Evolutionary conservation across 2,329 filamentous ascomycete genomes (phyloP).

Genomic region (Aurifilum marmelostoma): DNA sequence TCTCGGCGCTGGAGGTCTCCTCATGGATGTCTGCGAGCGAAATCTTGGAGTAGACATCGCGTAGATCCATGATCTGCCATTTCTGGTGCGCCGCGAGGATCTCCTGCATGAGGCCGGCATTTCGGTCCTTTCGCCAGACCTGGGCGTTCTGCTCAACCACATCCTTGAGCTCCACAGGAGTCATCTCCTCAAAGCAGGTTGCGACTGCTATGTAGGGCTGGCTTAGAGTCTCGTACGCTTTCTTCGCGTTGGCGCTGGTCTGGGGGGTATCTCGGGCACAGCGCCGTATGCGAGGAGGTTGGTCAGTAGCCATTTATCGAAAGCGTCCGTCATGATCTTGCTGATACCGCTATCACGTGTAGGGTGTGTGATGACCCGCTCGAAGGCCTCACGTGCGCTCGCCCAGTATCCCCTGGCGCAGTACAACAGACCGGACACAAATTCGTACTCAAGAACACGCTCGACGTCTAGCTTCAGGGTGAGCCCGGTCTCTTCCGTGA

Average conservation of each 20-base stretch:
- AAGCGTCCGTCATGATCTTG: slow-evolving; percentile 83
- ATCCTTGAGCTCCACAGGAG: slow-evolving; percentile 61
- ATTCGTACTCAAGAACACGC: slow-evolving; percentile 68
- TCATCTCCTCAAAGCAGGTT: slow-evolving; percentile 63
- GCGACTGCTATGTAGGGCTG: slow-evolving; percentile 74
- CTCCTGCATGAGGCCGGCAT: slow-evolving; percentile 69
- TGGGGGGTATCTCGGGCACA: slow-evolving; percentile 58
- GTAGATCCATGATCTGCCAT: slow-evolving; percentile 74
- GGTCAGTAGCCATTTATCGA: slow-evolving; percentile 88
- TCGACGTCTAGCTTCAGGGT: slow-evolving; percentile 55
- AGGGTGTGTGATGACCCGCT: slow-evolving; percentile 69
- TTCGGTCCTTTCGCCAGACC: slow-evolving; percentile 73
- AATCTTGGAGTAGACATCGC: slow-evolving; percentile 68
- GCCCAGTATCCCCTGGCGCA: slow-evolving; percentile 64
- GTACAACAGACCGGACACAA: slow-evolving; percentile 67
- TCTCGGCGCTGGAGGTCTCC: slow-evolving; percentile 58
- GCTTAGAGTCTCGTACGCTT: slow-evolving; percentile 60
- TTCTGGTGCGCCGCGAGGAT: slow-evolving; percentile 73
- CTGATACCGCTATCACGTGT: slow-evolving; percentile 64
- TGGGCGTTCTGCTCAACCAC: slow-evolving; percentile 58
- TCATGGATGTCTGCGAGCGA: slow-evolving; percentile 56
- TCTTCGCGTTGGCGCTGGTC: slow-evolving; percentile 56
- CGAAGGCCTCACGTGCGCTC: slow-evolving; percentile 64
- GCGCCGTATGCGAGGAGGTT: slow-evolving; percentile 72
- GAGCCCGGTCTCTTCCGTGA: slow-evolving; percentile 62